Conservation (phyloP, 495 filamentous ascomycete species). For the Margaritispora aquatica region DNA sequence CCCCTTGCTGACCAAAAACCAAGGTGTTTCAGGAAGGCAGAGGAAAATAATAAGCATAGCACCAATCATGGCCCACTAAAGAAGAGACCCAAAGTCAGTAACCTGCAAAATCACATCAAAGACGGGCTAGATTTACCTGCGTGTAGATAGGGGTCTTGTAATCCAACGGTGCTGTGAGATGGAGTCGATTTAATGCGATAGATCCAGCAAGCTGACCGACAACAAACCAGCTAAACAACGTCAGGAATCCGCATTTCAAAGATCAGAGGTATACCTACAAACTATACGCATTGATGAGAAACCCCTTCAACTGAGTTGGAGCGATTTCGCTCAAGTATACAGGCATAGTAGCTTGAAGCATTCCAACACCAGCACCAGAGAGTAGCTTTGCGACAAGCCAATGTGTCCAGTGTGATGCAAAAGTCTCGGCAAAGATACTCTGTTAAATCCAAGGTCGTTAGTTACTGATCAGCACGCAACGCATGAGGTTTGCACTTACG, state of each 20-base stretch:
- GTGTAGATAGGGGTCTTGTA: constrained; percentile 37
- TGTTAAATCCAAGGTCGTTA: constrained; percentile 9
- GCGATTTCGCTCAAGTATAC: constrained; percentile 36
- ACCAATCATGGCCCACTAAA: constrained; percentile 12
- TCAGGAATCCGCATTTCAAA: too few species aligned
- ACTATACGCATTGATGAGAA: constrained; percentile 35
- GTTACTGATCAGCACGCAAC: too few species aligned
- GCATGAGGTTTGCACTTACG: neutral
- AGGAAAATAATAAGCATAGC: constrained; percentile 30
- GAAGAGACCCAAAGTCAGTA: too few species aligned
- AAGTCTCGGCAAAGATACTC: constrained; percentile 34
- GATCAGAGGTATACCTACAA: constrained; percentile 23
- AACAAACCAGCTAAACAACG: constrained; percentile 35
- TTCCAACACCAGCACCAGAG: constrained; percentile 36
- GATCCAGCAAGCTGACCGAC: constrained; percentile 36
- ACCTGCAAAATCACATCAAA: too few species aligned
- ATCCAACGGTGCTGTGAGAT: constrained; percentile 24
- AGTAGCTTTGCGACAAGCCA: constrained; percentile 38
- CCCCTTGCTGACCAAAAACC: constrained; percentile 54
- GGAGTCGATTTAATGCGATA: constrained; percentile 31
- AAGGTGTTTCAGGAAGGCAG: constrained; percentile 40
- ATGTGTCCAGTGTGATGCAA: constrained; percentile 32
- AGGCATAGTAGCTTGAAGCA: constrained; percentile 37
- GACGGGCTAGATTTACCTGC: constrained; percentile 24
- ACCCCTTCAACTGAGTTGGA: constrained; percentile 33